Base-by-base conservation (phyloP, 345 rosid genomes). In the Melastoma malabathricum region DNA sequence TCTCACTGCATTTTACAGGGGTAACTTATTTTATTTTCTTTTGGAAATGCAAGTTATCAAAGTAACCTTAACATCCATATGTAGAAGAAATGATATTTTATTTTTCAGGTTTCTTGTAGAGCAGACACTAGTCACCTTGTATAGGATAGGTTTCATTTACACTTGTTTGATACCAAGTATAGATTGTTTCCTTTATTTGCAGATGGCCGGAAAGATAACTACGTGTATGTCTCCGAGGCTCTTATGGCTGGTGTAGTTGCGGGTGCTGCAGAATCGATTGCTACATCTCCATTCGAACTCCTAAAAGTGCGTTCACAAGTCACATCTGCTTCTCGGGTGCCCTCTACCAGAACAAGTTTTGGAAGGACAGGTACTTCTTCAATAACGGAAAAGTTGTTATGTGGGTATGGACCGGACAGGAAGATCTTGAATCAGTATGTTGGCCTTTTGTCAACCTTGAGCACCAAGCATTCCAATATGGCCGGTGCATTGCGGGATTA, bases 191-290 rank as follows among this genome's bases (percentile, higher is more conserved):
- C 55, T 55, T 19, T 56, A 63, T 12, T 45, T 41, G 54, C 82
- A 87, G 96, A 84, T 73, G 98, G 98, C 46, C 74, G 98, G 48
- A 79, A 84, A 57, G 89, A 77, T 68, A 77, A 57, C 61, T 63
- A 71, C 61, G 84, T 92, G 57, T 34, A 76, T 74, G 66, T 73
- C 57, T 63, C 72, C 13, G 96, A 87, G 70, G 96, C 95, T 55
- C 68, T 82, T 41, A 55, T 84, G 62, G 92, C 89, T 14, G 96
- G 98, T 25, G 64, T 81, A 72, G 80, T 59, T 22, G 87, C 87
- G 58, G 98, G 98, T 57, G 78, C 80, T n/a, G 62, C 66, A 46
- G 96, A 92, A 65, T 74, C 96, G 46, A 49, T 84, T 16, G 38
- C 78, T 60, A 66, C 63, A 55, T 80, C 89, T 3, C 96, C 96